phyloP scores from a whole-genome alignment of 2,329 filamentous ascomycete genomes.

The Pseudocercospora macadamiae region DNA sequence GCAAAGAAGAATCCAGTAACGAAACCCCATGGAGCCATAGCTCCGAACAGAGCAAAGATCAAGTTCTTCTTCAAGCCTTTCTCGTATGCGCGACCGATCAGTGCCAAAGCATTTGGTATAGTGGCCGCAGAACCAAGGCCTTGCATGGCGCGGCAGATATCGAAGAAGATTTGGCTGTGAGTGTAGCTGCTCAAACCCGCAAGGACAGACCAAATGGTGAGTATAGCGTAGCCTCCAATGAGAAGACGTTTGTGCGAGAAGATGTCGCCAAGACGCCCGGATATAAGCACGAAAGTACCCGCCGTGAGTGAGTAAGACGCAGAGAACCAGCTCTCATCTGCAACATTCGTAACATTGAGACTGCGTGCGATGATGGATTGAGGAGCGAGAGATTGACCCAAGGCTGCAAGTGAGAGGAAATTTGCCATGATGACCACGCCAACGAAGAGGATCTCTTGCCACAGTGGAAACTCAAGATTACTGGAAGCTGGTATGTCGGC shows the following conservation, averaged over 20 bases:
- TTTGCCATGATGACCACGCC: slow-evolving; percentile 34
- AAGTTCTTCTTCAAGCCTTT: slow-evolving; percentile 44
- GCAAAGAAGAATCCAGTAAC: slow-evolving; percentile 40
- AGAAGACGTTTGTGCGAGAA: slow-evolving; percentile 48
- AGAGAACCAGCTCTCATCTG: slow-evolving; percentile 49
- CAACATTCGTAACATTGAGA: slow-evolving; percentile 44
- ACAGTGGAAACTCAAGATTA: neutral
- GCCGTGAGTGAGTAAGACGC: slow-evolving; percentile 48
- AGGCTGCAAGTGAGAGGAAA: slow-evolving; percentile 33
- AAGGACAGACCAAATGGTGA: slow-evolving; percentile 46
- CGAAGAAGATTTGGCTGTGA: slow-evolving; percentile 36
- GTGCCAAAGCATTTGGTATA: slow-evolving; percentile 43
- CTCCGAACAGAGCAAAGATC: slow-evolving; percentile 43
- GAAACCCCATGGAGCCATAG: slow-evolving; percentile 41
- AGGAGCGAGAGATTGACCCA: slow-evolving; percentile 41
- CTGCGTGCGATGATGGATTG: slow-evolving; percentile 50
- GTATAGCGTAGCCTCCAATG: slow-evolving; percentile 44
- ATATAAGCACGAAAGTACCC: slow-evolving; percentile 50
- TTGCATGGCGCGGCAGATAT: slow-evolving; percentile 44
- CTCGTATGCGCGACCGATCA: slow-evolving; percentile 40
- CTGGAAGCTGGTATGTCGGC: neutral
- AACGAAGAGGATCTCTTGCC: slow-evolving; percentile 32
- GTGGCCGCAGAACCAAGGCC: slow-evolving; percentile 44
- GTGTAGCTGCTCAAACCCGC: slow-evolving; percentile 44
- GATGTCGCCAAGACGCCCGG: slow-evolving; percentile 48